Evolutionary conservation across 768 basidiomycete species (phyloP).

Genomic region (Pleurotus cornucopiae): DNA sequence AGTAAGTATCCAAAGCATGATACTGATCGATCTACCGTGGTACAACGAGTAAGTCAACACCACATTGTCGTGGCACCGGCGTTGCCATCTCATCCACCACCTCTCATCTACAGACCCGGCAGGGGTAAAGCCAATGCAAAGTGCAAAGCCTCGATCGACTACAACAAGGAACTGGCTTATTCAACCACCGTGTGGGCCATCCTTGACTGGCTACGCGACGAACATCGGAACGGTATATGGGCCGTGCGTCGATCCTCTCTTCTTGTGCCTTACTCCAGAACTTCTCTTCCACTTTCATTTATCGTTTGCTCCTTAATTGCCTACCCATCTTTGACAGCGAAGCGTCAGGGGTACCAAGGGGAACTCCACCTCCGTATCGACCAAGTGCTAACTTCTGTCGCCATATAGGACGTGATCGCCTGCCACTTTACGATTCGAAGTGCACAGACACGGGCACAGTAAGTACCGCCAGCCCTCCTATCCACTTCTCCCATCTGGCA

Average conservation of each 20-base stretch:
- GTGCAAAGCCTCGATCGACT: slow-evolving; percentile 30
- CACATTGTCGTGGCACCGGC: background rate
- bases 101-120: slow-evolving; percentile 36
- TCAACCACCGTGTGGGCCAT: slow-evolving; percentile 51
- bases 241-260: slow-evolving; percentile 24
- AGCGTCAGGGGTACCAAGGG: background rate
- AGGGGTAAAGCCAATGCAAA: slow-evolving; percentile 36
- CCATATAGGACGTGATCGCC: slow-evolving; percentile 10
- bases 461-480: background rate
- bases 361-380: background rate
- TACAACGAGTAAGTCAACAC: slow-evolving; percentile 46
- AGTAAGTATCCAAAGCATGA: slow-evolving; percentile 58
- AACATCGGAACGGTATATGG: slow-evolving; percentile 41
- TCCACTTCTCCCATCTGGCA: background rate
- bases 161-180: slow-evolving; percentile 38
- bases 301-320: background rate
- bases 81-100: background rate
- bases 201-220: slow-evolving; percentile 46
- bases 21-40: slow-evolving; percentile 48
- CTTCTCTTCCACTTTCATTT: slow-evolving; percentile 4
- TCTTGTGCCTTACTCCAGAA: background rate
- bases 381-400: no score
- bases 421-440: slow-evolving; percentile 9
- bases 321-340: no score
- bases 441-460: slow-evolving; percentile 5